These are phyloP conservation scores for Luffa aegyptiaca DNA, from an alignment of 306 rosid species.

Conservation along the genomic window DNA sequence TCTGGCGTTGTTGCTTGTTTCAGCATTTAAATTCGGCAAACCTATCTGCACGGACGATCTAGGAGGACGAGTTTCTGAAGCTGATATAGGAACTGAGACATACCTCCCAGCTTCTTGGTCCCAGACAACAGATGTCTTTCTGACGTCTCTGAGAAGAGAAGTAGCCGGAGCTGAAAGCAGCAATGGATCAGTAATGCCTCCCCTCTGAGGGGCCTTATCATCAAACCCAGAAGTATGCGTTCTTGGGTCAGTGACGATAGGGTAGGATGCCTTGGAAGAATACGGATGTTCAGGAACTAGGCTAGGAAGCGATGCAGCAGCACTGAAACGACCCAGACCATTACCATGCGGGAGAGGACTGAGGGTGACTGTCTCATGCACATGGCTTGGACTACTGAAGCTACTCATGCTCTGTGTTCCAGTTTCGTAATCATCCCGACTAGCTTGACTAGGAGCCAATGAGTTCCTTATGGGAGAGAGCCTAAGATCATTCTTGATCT, in stretches of 20 bases:
- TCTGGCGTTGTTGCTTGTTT: constrained; percentile 38
- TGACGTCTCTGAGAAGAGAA: constrained; percentile 78
- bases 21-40: constrained; percentile 35
- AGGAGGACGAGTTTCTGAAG: constrained; percentile 62
- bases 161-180: constrained; percentile 54
- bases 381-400: constrained; percentile 92
- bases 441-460: constrained; percentile 79
- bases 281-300: constrained; percentile 49
- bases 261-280: constrained; percentile 43
- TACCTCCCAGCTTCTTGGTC: constrained; percentile 99
- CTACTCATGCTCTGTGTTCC: constrained; percentile 95
- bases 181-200: constrained; percentile 43
- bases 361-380: constrained; percentile 74
- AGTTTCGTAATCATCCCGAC: constrained; percentile 84
- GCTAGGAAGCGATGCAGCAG: constrained; percentile 43
- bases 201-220: constrained; percentile 51
- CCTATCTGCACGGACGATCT: constrained; percentile 44
- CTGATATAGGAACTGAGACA: constrained; percentile 73
- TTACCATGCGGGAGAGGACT: constrained; percentile 80
- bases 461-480: constrained; percentile 60
- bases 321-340: constrained; percentile 48
- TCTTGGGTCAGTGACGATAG: constrained; percentile 34
- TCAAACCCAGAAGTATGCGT: constrained; percentile 51
- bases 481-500: constrained; percentile 48
- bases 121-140: constrained; percentile 92